Percentiles rank a stretch among this genome's conserved stretches.
These are phyloP conservation scores for Neurospora sp. DNA, from an alignment of 495 filamentous ascomycete genomes.

Conservation along the genomic window DNA sequence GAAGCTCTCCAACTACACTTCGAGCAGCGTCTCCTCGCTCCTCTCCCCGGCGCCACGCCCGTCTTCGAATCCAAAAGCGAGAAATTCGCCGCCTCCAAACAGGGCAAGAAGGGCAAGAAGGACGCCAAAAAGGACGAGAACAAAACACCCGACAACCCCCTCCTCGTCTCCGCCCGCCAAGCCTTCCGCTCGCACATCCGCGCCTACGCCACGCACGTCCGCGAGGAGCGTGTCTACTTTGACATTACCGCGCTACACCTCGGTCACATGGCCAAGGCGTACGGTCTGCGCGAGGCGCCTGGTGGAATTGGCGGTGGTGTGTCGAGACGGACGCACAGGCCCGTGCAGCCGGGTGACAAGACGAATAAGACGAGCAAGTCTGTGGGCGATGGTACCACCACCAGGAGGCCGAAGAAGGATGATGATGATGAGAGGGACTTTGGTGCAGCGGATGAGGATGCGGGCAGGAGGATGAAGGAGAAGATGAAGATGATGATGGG, in stretches of 20 bases:
- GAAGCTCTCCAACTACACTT: conserved; percentile 40
- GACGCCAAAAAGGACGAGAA: conserved; percentile 1
- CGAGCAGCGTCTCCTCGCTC: conserved; percentile 35
- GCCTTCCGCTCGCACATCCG: conserved; percentile 87
- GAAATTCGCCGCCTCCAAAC: conserved; percentile 10
- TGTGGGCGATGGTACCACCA: conserved; percentile 6
- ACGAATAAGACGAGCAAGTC: background rate
- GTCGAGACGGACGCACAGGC: conserved; percentile 26
- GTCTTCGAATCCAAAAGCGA: background rate
- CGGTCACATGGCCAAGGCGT: conserved; percentile 89
- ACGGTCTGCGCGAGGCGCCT: conserved; percentile 78
- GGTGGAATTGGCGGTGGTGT: conserved; percentile 57
- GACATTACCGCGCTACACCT: conserved; percentile 82
- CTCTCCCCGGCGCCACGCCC: background rate
- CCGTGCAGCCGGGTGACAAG: conserved; percentile 13
- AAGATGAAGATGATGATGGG: conserved; percentile 71
- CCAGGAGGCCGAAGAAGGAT: conserved; percentile 11
- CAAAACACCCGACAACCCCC: conserved; percentile 14
- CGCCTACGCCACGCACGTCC: conserved; percentile 89
- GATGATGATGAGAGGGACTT: conserved; percentile 28
- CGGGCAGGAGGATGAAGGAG: conserved; percentile 61
- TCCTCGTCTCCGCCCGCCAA: conserved; percentile 61
- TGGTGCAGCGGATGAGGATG: conserved; percentile 47
- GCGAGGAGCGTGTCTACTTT: conserved; percentile 72
- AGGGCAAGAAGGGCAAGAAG: conserved; percentile 13